A percentile compares a stretch with the other conserved stretches of the same genome.
Evolutionary conservation across 805 yeast species (phyloP).

Genomic region (Wickerhamiella musiphila): DNA sequence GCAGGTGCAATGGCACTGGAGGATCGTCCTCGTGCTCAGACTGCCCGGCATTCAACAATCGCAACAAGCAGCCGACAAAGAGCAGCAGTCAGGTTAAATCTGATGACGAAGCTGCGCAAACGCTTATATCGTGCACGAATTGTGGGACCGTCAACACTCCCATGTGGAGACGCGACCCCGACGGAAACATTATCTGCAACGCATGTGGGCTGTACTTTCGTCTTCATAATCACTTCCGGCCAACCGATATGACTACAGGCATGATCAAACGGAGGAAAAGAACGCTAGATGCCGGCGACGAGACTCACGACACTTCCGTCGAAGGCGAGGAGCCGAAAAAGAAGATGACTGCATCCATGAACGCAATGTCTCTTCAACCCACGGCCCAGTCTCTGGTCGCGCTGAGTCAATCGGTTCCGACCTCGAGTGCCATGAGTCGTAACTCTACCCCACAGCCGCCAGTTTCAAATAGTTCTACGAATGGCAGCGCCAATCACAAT

Average conservation of each 20-base stretch:
- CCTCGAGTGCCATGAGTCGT: too few species aligned
- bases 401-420: too few species aligned
- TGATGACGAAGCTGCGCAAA: conserved; percentile 20
- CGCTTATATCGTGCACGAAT: conserved; percentile 64
- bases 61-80: neutral
- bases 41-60: conserved; percentile 68
- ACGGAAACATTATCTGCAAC: conserved; percentile 71
- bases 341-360: too few species aligned
- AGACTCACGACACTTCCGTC: neutral
- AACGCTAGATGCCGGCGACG: conserved; percentile 6
- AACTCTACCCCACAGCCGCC: neutral
- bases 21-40: conserved; percentile 66
- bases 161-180: conserved; percentile 68
- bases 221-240: conserved; percentile 62
- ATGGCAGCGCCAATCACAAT: too few species aligned
- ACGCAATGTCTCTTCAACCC: too few species aligned
- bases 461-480: neutral
- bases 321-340: neutral
- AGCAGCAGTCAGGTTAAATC: conserved; percentile 1
- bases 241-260: conserved; percentile 53
- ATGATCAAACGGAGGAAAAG: conserved; percentile 64
- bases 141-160: conserved; percentile 80
- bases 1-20: conserved; percentile 77
- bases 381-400: too few species aligned
- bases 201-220: conserved; percentile 69